Conservation (phyloP, 192 early-diverging fungal genomes). For the Phycomyces blakesleeanus region DNA sequence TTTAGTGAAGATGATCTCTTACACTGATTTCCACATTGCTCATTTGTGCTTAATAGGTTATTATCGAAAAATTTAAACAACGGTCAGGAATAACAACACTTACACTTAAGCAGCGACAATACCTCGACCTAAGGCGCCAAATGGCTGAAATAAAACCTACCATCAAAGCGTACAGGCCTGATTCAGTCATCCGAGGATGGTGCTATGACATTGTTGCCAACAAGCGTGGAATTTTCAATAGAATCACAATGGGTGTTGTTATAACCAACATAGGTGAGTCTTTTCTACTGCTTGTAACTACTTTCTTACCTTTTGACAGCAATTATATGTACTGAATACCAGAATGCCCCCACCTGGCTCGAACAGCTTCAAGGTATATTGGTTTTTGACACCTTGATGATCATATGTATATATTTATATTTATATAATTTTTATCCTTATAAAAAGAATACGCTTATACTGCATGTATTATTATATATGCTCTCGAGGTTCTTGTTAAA, state of each 20-base stretch:
- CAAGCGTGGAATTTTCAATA: conserved; percentile 38
- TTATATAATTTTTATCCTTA: neutral
- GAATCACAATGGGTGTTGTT: conserved; percentile 35
- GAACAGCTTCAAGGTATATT: conserved; percentile 32
- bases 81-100: conserved; percentile 50
- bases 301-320: conserved; percentile 8
- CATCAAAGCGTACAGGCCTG: conserved; percentile 36
- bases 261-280: conserved; percentile 39
- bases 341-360: conserved; percentile 25
- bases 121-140: conserved; percentile 49
- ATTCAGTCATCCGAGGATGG: conserved; percentile 26
- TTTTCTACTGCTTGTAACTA: neutral
- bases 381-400: too few species aligned
- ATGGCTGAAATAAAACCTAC: conserved; percentile 46
- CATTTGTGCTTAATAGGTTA: conserved; percentile 44
- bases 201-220: conserved; percentile 40
- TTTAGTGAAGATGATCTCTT: neutral
- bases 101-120: conserved; percentile 48
- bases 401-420: too few species aligned
- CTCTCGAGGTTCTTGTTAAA: conserved; percentile 42
- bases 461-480: conserved; percentile 35
- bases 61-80: conserved; percentile 54
- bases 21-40: neutral
- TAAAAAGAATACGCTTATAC: conserved; percentile 38
- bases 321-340: conserved; percentile 28